Base-by-base conservation (phyloP, 345 rosid species). In the Eucalyptus camaldulensis region DNA sequence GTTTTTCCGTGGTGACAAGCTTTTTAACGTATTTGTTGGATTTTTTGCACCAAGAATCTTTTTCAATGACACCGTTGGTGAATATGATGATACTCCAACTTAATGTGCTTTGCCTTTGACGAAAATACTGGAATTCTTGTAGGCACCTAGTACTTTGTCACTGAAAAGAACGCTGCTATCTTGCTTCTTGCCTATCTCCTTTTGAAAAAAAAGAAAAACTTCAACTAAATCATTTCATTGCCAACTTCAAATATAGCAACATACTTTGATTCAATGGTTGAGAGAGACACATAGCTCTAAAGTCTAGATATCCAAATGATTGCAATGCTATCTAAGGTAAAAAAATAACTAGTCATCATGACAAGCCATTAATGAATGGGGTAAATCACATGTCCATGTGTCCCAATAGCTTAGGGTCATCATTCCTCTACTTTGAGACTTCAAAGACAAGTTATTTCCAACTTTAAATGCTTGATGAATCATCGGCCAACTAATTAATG, bases 151-250 rank as follows among this genome's bases (percentile, higher is more conserved):
- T 4, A 58, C n/a, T 25, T 25, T 58, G 1, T 58, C 3, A 58
- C 0, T 58, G 3, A 58, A 58, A 58, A 58, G 65, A 58, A 58
- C 0, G 27, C 0, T 58, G 1, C 4, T 58, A 58, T 58, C 65
- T 10, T 58, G n/a, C n/a, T 58, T 58, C 29, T 58, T 58, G 65
- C 29, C 29, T 58, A 58, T 58, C n/a, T 58, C 65, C 5, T 58
- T 58, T 25, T 24, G 4, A 56, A 56, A 56, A 8, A 21, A 3
- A 3, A 45, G n/a, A 13, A 49, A 49, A 49, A 49, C 1, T 25
- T 58, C 60, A 58, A 58, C 29, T 11, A 25, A 25, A 58, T 58
- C 13, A 58, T 58, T n/a, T 58, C n/a, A 25, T 25, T 10, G 65
- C 14, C n/a, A 24, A 15, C n/a, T 58, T 58, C 3, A 58, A 0